A percentile compares a stretch with the other conserved stretches of the same genome.
Evolutionary conservation across 306 rosid genomes (phyloP).

Genomic region (Hylodesmum podocarpum): DNA sequence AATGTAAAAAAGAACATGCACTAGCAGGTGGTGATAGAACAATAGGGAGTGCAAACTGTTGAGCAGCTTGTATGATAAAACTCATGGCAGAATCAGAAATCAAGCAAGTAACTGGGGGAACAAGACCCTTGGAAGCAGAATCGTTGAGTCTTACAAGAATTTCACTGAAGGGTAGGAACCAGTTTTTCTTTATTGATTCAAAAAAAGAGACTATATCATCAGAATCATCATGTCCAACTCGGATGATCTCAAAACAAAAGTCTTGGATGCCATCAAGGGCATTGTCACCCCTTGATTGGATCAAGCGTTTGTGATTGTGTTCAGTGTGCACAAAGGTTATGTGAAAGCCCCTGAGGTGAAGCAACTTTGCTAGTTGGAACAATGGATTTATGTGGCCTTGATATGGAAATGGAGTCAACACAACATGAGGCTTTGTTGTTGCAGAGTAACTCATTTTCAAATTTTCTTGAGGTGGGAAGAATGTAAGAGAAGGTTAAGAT

Average conservation of each 20-base stretch:
- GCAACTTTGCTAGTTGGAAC: conserved; percentile 14
- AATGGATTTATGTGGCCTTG: conserved; percentile 34
- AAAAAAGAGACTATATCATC: not conserved
- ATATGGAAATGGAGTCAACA: conserved; percentile 25
- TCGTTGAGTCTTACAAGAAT: conserved; percentile 21
- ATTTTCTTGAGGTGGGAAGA: not conserved
- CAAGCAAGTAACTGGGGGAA: conserved; percentile 20
- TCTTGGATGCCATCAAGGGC: conserved; percentile 14
- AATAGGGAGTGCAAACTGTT: conserved; percentile 25
- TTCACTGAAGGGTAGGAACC: not conserved
- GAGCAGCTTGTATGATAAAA: conserved; percentile 24
- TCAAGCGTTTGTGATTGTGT: conserved; percentile 13
- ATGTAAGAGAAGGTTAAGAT: not conserved
- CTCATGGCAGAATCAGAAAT: conserved; percentile 12
- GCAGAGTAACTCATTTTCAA: conserved; percentile 37
- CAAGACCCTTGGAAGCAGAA: not conserved
- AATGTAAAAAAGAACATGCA: not conserved
- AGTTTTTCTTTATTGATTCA: conserved; percentile 1
- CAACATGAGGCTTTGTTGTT: conserved; percentile 43
- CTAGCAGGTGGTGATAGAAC: not conserved
- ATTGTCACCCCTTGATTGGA: not conserved
- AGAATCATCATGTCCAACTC: conserved; percentile 20
- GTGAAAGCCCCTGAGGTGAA: conserved; percentile 28
- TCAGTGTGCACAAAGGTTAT: conserved; percentile 27
- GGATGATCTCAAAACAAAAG: conserved; percentile 20